phyloP scores from a whole-genome alignment of 352 stramenopile species.

The Bremia lactucae region DNA sequence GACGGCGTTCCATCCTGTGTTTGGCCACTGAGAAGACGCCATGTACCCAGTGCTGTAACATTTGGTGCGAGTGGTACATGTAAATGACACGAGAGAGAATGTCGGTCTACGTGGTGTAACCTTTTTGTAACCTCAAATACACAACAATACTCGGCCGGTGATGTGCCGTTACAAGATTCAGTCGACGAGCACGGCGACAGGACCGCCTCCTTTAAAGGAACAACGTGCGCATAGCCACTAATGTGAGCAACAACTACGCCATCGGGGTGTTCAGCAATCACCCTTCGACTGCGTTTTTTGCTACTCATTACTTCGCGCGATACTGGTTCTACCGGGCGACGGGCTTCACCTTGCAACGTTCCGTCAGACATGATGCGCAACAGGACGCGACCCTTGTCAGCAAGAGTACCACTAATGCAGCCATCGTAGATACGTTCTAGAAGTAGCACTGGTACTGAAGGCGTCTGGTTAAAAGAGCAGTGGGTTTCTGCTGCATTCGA shows the following conservation, averaged over 20 bases:
- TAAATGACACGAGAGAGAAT: slow-evolving; percentile 32
- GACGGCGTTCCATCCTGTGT: slow-evolving; percentile 7
- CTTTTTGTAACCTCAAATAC: slow-evolving; percentile 34
- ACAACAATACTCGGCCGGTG: slow-evolving; percentile 29
- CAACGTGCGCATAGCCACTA: slow-evolving; percentile 17
- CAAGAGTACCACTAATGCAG: slow-evolving; percentile 31
- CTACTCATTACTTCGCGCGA: not conserved
- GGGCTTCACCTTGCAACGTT: slow-evolving; percentile 28
- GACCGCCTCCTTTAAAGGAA: slow-evolving; percentile 15
- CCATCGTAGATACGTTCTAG: slow-evolving; percentile 38
- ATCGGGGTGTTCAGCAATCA: slow-evolving; percentile 15
- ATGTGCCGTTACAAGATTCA: slow-evolving; percentile 1
- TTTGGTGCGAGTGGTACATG: slow-evolving; percentile 21
- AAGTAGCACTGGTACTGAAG: slow-evolving; percentile 1
- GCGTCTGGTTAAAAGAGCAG: not conserved
- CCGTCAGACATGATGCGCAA: slow-evolving; percentile 31
- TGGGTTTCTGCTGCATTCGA: too few relatives aligned
- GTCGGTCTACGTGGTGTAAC: slow-evolving; percentile 26
- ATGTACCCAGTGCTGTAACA: slow-evolving; percentile 17
- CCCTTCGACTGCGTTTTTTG: slow-evolving; percentile 21
- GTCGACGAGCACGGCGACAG: slow-evolving; percentile 7
- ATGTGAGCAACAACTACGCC: slow-evolving; percentile 24
- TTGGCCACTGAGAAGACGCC: slow-evolving; percentile 11
- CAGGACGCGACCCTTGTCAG: slow-evolving; percentile 24
- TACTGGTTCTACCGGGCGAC: slow-evolving; percentile 10